phyloP scores from a whole-genome alignment of 768 basidiomycete species.

The Lactarius hengduanensis region DNA sequence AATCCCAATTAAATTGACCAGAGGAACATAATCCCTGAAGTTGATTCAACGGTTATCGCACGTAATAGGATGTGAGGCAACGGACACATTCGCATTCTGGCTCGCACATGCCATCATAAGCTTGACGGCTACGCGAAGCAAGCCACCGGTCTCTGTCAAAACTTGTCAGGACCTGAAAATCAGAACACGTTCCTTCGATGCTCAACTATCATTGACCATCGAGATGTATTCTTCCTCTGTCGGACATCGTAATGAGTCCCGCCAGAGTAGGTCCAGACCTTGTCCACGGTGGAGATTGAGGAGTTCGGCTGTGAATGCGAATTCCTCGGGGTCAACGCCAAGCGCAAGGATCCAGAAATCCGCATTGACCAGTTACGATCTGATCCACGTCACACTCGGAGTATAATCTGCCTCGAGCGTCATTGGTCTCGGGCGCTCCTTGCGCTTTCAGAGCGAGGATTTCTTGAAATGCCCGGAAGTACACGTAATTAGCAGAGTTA shows the following conservation, averaged over 20 bases:
- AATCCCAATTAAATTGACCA: constrained; percentile 93
- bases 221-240: constrained; percentile 91
- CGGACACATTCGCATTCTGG: constrained; percentile 57
- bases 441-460: constrained; percentile 55
- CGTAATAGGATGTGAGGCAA: not conserved
- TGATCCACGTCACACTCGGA: constrained; percentile 54
- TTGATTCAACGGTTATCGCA: not conserved
- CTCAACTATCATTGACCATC: constrained; percentile 94
- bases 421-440: constrained; percentile 12
- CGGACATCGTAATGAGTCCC: constrained; percentile 87
- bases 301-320: constrained; percentile 30
- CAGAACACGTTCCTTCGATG: too few species aligned
- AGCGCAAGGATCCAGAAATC: not conserved
- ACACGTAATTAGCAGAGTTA: constrained; percentile 96
- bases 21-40: constrained; percentile 80
- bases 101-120: constrained; percentile 93
- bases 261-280: constrained; percentile 92
- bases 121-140: constrained; percentile 89
- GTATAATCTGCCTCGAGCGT: constrained; percentile 28
- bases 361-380: constrained; percentile 68
- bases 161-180: not conserved
- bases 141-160: constrained; percentile 83
- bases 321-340: not conserved
- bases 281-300: constrained; percentile 82
- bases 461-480: constrained; percentile 90